These are phyloP conservation scores for Boletus reticulatus DNA, from an alignment of 768 basidiomycete genomes.

Conservation along the genomic window DNA sequence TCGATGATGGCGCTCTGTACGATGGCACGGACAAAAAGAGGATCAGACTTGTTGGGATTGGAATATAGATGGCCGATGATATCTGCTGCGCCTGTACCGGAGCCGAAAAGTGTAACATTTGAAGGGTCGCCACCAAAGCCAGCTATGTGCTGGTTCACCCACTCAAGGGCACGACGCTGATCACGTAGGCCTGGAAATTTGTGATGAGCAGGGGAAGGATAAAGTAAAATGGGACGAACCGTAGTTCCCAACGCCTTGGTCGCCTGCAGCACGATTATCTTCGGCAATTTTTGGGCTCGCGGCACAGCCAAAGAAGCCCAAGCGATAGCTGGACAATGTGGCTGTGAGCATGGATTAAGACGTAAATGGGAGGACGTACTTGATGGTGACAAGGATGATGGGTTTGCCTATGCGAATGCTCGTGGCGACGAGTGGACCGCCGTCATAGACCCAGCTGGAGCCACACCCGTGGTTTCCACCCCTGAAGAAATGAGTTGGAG, in stretches of 20 bases:
- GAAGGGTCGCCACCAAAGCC: slow-evolving; percentile 68
- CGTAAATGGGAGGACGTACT: slow-evolving; percentile 47
- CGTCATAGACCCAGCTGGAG: slow-evolving; percentile 76
- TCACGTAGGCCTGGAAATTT: slow-evolving; percentile 53
- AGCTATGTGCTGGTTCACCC: slow-evolving; percentile 56
- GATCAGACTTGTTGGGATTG: slow-evolving; percentile 51
- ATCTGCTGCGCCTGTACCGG: slow-evolving; percentile 47
- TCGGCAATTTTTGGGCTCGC: slow-evolving; percentile 62
- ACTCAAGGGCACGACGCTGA: slow-evolving; percentile 62
- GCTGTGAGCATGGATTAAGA: slow-evolving; percentile 10
- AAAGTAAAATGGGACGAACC: slow-evolving; percentile 40
- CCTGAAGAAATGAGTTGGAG: slow-evolving; percentile 37
- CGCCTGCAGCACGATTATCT: slow-evolving; percentile 62
- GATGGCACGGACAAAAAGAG: slow-evolving; percentile 71
- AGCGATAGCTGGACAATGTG: slow-evolving; percentile 54
- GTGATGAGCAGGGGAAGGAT: slow-evolving; percentile 2
- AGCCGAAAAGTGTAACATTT: slow-evolving; percentile 42
- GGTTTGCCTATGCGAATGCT: slow-evolving; percentile 63
- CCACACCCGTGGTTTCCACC: slow-evolving; percentile 74
- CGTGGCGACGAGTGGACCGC: slow-evolving; percentile 66
- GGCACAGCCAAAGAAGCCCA: slow-evolving; percentile 78
- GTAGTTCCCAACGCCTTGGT: slow-evolving; percentile 76
- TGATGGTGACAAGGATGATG: slow-evolving; percentile 69
- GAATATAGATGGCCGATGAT: slow-evolving; percentile 66
- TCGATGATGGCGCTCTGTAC: slow-evolving; percentile 72